Conservation (phyloP, 2,329 filamentous ascomycete genomes). For the Nannizzia gypsea region DNA sequence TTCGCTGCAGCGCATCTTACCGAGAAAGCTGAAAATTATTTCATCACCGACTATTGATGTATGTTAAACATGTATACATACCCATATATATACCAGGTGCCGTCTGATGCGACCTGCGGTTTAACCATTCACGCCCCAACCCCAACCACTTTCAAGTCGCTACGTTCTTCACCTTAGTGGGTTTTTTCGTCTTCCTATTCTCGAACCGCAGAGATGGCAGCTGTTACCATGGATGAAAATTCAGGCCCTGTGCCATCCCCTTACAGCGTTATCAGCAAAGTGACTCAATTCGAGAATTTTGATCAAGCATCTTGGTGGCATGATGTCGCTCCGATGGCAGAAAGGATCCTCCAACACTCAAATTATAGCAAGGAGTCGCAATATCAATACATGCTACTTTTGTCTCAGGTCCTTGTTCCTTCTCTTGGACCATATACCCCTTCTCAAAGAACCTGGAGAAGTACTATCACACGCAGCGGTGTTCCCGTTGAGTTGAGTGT, state of each 20-base stretch:
- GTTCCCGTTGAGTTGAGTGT: conserved; percentile 11
- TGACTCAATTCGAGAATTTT: conserved; percentile 5
- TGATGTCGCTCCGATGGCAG: conserved; percentile 14
- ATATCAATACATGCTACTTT: conserved; percentile 13
- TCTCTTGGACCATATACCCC: conserved; percentile 13
- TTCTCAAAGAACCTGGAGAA: background rate
- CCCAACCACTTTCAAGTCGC: background rate
- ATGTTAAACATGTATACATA: background rate
- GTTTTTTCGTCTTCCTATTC: background rate
- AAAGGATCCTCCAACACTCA: conserved; percentile 10
- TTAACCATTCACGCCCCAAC: background rate
- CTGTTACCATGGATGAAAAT: background rate
- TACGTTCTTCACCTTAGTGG: background rate
- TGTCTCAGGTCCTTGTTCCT: conserved; percentile 14
- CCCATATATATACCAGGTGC: background rate
- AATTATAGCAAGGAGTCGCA: conserved; percentile 14
- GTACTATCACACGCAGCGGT: conserved; percentile 6
- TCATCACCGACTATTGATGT: background rate
- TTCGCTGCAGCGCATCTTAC: background rate
- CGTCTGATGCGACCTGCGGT: background rate
- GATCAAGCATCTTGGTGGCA: conserved; percentile 17
- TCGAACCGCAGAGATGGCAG: background rate
- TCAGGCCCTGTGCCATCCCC: background rate
- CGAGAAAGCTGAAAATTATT: background rate
- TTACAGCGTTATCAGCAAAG: background rate